phyloP scores from a whole-genome alignment of 1,284 basidiomycete genomes.

The Pterula multifida region DNA sequence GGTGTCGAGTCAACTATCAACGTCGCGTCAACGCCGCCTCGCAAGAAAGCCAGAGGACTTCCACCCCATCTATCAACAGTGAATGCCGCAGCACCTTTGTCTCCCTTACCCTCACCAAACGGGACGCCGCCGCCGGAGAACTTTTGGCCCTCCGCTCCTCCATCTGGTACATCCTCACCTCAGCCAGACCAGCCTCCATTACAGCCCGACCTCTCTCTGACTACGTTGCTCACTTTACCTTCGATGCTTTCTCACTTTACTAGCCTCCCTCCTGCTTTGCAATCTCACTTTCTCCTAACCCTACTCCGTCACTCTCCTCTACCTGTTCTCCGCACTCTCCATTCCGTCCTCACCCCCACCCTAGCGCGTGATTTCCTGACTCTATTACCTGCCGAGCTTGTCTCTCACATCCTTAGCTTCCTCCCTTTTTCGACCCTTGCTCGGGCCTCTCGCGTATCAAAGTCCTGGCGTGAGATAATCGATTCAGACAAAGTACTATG shows the following conservation, averaged over 20 bases:
- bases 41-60: constrained; percentile 62
- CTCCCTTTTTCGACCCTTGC: constrained; percentile 68
- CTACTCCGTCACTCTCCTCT: constrained; percentile 76
- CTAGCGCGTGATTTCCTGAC: constrained; percentile 82
- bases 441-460: constrained; percentile 71
- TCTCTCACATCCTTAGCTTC: constrained; percentile 68
- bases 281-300: constrained; percentile 78
- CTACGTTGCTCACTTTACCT: constrained; percentile 70
- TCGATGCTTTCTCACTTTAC: constrained; percentile 66
- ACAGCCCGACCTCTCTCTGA: constrained; percentile 66
- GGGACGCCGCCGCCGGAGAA: constrained; percentile 65
- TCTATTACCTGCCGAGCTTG: constrained; percentile 75
- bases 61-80: constrained; percentile 43
- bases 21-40: constrained; percentile 50
- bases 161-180: constrained; percentile 60
- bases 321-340: constrained; percentile 70
- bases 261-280: constrained; percentile 56
- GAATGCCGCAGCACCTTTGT: constrained; percentile 66
- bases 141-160: constrained; percentile 67
- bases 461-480: constrained; percentile 71
- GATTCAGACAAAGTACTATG: constrained; percentile 79
- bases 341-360: constrained; percentile 74
- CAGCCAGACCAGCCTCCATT: constrained; percentile 48
- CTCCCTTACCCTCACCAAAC: constrained; percentile 70
- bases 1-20: constrained; percentile 51